Base-by-base conservation (phyloP, 805 yeast species). In the Millerozyma miso region DNA sequence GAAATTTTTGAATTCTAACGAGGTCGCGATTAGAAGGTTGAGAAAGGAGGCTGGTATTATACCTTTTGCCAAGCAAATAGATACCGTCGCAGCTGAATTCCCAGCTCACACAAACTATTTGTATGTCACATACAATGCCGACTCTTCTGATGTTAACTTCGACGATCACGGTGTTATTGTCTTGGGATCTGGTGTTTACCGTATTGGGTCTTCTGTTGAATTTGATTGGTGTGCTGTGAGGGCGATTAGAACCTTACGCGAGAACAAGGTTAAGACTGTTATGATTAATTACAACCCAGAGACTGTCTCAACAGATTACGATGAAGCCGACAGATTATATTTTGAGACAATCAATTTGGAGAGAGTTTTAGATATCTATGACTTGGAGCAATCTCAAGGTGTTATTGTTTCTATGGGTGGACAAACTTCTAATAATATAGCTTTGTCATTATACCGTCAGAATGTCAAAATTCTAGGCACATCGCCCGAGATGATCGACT, bases 191-290 rank as follows among this genome's bases (percentile, higher is more conserved):
- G 99, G 99, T 77, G 99, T 93, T 36, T 91, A 91, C 78, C 83
- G 99, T 73, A 91, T 91, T 62, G 99, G 99, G 57, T 93, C 98
- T 4, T 91, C 98, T 23, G 99, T 91, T 48, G 99, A 91, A 70
- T 91, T 91, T 62, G 99, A 91, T 72, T 91, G 98, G 97, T 91
- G 99, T 81, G 98, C 98, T 37, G 99, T 91, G 45, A 80, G 96
- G 51, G 93, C 98, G 37, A 93, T 89, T 50, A 82, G 98, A 71
- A 88, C 98, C 33, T 76, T 91, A 61, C 81, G 99, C 58, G 85
- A 85, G 53, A 79, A 81, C 62, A 88, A 90, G 45, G 74, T 78
- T 60, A 91, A 89, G 74, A 91, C 98, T 34, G 84, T 93, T 60
- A 93, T 93, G 97, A 81, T 91, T 59, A 91, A 91, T 74, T 91